These are phyloP conservation scores for Capniomyces stellatus DNA, from an alignment of 371 early-diverging fungal genomes.

Conservation along the genomic window DNA sequence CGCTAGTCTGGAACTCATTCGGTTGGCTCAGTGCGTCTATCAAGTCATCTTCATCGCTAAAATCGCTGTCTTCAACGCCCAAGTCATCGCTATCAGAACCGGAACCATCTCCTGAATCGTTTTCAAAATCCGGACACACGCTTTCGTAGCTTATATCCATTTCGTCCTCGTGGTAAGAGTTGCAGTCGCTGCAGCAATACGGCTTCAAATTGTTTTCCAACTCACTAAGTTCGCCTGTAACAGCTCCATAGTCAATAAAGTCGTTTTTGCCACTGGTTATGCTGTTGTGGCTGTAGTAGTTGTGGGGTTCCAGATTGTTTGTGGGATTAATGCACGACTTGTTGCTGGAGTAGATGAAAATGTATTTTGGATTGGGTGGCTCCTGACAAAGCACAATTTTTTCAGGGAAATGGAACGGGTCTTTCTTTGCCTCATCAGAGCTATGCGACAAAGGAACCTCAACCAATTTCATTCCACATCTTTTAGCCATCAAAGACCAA, in stretches of 20 bases:
- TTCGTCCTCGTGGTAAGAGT: background rate
- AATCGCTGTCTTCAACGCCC: too few species aligned
- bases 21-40: too few species aligned
- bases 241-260: too few species aligned
- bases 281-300: background rate
- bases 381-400: background rate
- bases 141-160: background rate
- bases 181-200: too few species aligned
- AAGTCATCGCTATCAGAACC: too few species aligned
- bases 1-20: too few species aligned
- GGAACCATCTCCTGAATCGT: too few species aligned
- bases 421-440: slow-evolving; percentile 35
- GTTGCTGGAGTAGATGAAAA: background rate
- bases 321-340: background rate
- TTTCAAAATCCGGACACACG: background rate
- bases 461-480: slow-evolving; percentile 73
- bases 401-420: slow-evolving; percentile 77
- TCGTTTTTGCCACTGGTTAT: background rate
- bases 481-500: slow-evolving; percentile 74
- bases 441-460: slow-evolving; percentile 82
- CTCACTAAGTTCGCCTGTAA: too few species aligned
- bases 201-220: too few species aligned
- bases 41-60: too few species aligned
- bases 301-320: too few species aligned
- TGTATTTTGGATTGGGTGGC: slow-evolving; percentile 2